Evolutionary conservation across 2,329 filamentous ascomycete species (phyloP), one percentile per base, ranked within the genome.

Genomic region (Fusarium sp.): DNA sequence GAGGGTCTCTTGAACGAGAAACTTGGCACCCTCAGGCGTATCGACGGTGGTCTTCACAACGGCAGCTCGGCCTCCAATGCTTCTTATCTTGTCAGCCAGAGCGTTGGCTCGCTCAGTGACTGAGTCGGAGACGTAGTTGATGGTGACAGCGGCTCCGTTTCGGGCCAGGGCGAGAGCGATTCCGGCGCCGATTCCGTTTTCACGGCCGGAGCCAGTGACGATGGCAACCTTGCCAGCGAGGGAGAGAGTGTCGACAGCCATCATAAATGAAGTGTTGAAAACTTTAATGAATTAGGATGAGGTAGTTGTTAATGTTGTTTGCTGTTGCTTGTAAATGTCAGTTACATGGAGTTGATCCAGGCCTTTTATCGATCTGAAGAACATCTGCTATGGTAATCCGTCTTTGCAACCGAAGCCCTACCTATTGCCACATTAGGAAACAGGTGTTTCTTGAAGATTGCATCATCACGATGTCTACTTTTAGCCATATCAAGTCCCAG

Each of bases 111-210:
- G 76, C 0, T 74, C 36, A 0, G 66, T 75, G 0, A 79, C 77
- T 7, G 74, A 66, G 11, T 84, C 82, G 1, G 83, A 85, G 6
- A 85, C 78, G 58, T 84, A 80, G 76, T 86, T 81, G 65, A 86
- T 76, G 2, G 78, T 78, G 1, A 86, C 84, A 3, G 77, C 74
- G n/a, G 84, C 85, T 27, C 84, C 85, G 67, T 84, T 84, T 9
- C 81, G 80, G 6, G 83, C 84, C 0, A 87, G 76, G 0, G 81
- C 79, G 4, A 59, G 54, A 16, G 82, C 85, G 13, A 84, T 85
- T 29, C 77, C 84, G 2, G 85, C 85, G 6, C 85, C 85, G 22
- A 86, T 85, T 6, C 84, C 84, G 38, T 84, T 85, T 36, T 85
- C 83, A 11, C 81, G 80, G 35, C 84, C 84, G 10, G 84, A 86